These are phyloP conservation scores for Aspergillus sp. DNA, from an alignment of 2,329 filamentous ascomycete species.

Conservation along the genomic window DNA sequence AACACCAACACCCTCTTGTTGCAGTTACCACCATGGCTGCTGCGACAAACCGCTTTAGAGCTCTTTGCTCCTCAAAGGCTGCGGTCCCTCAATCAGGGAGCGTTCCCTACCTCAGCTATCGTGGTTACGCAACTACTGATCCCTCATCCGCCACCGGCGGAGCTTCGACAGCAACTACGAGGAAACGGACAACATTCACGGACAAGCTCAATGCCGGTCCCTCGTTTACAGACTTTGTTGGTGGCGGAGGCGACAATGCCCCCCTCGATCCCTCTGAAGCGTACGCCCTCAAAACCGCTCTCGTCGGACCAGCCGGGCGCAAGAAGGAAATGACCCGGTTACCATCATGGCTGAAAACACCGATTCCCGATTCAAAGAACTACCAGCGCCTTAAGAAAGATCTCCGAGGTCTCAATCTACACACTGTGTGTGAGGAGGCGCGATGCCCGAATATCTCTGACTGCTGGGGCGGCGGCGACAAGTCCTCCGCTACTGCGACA, in stretches of 20 bases:
- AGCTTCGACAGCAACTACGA: conserved; percentile 55
- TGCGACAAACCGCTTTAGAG: conserved; percentile 32
- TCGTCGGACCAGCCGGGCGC: conserved; percentile 61
- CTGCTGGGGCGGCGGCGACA: conserved; percentile 91
- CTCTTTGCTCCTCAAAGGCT: conserved; percentile 28
- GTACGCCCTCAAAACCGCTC: conserved; percentile 61
- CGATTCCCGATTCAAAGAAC: conserved; percentile 81
- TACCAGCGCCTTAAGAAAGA: conserved; percentile 96
- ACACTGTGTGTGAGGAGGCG: conserved; percentile 97
- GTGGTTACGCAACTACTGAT: conserved; percentile 42
- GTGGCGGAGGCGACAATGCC: conserved; percentile 43
- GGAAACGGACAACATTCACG: conserved; percentile 57
- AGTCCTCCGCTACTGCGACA: conserved; percentile 88
- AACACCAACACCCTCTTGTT: conserved; percentile 10
- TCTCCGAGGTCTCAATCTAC: conserved; percentile 80
- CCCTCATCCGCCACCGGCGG: conserved; percentile 34
- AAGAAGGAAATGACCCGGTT: conserved; percentile 71
- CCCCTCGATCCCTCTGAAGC: conserved; percentile 51
- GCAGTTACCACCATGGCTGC: conserved; percentile 31
- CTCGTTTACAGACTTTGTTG: conserved; percentile 64
- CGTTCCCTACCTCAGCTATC: conserved; percentile 21
- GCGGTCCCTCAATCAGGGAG: conserved; percentile 16
- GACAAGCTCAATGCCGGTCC: conserved; percentile 66
- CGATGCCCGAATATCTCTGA: conserved; percentile 96
- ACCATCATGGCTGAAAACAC: conserved; percentile 93